These are phyloP conservation scores for Vitis cinerea DNA, from an alignment of 164 flowering plant species.

Conservation along the genomic window DNA sequence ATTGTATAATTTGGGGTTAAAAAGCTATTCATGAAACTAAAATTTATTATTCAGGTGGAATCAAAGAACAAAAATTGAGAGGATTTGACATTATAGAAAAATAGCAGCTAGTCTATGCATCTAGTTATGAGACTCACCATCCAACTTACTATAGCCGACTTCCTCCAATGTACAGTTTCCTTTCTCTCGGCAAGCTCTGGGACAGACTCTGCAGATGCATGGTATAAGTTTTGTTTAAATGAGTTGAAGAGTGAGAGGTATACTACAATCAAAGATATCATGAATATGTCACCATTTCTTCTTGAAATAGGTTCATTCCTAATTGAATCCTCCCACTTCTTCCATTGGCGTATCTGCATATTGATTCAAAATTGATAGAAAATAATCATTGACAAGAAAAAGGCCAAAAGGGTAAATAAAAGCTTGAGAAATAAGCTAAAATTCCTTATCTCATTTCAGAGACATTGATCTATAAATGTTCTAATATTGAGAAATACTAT, in stretches of 20 bases:
- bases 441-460: no score
- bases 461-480: neutral
- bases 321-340: slow-evolving; percentile 33
- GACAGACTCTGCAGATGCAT: neutral
- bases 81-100: neutral
- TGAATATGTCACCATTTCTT: slow-evolving; percentile 12
- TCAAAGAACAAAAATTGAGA: no score
- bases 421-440: no score
- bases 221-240: neutral
- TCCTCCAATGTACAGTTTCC: slow-evolving; percentile 34
- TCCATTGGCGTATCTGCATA: slow-evolving; percentile 39
- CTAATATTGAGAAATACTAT: neutral
- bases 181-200: slow-evolving; percentile 6
- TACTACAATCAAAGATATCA: neutral
- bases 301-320: neutral
- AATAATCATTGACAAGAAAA: neutral
- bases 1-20: no score
- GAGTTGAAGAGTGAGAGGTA: no score
- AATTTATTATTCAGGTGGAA: no score
- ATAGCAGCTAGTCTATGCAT: neutral
- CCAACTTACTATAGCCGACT: slow-evolving; percentile 37
- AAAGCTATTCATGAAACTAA: no score
- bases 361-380: neutral
- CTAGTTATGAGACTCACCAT: slow-evolving; percentile 25
- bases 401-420: no score